Evolutionary conservation across 495 filamentous ascomycete genomes (phyloP), one percentile per base, ranked within the genome.

Genomic region (Penicillium pancosmium): DNA sequence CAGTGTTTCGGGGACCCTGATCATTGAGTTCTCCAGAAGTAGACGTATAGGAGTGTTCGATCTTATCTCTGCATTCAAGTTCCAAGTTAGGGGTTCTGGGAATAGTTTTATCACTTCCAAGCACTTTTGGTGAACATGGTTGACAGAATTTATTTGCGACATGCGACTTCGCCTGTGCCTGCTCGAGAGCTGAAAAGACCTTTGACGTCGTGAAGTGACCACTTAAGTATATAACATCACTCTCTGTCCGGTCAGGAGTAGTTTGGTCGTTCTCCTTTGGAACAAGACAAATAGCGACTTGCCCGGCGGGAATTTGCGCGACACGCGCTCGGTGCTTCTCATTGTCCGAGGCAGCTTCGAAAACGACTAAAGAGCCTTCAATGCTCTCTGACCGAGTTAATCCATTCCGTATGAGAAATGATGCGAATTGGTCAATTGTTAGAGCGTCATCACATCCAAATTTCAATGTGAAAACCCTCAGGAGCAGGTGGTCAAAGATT

Each of bases 261-360:
- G 1, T 38, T 12, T 4, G 35, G 31, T 1, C 1, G 25, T 16
- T 4, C 12, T 23, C 8, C 54, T 43, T 23, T 12, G 55, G 58
- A 13, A 65, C 40, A 41, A 65, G 55, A 43, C 62, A 65, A 10
- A 65, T 61, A 4, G 46, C 58, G 9, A 65, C 59, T 58, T 51
- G 44, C 5, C 47, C 55, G 0, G 46, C n/a, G 5, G 55, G 47
- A 21, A 61, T 51, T 13, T 43, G 52, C 0, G 58, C 51, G 4
- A 65, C 15, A 10, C 31, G 27, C 33, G 21, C 12, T 16, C 6
- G n/a, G 21, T 65, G 59, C 13, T 49, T n/a, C 36, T 61, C 58
- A 5, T 38, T 8, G 18, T 52, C 33, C 5, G 52, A 36, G 2
- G 31, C 51, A 40, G 34, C 36, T 31, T 61, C 52, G n/a, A 61